Evolutionary conservation across 768 basidiomycete genomes (phyloP), one percentile per base, ranked within the genome.

Genomic region (Sarcodon sp.): DNA sequence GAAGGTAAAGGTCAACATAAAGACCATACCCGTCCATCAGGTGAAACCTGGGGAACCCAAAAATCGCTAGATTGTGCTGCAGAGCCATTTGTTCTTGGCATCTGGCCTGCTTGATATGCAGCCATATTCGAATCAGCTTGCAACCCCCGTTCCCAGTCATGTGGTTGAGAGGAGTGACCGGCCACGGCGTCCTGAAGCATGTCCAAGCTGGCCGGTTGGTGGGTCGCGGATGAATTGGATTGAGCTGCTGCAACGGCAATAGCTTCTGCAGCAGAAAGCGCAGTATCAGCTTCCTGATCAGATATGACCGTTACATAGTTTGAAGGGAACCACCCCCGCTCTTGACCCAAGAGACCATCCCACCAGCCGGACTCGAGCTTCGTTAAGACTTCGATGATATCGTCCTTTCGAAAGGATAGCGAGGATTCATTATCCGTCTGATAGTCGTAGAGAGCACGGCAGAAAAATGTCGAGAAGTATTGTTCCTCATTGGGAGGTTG

Each of bases 311-410:
- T 67, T 41, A 96, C 92, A 68, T 96, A 98, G 68, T 98, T 99
- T 55, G 87, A 89, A 16, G 94, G 94, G 65, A 99, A 94, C 90
- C 90, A 94, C 49, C 94, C 94, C 45, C 94, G 79, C 62, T 87
- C 83, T 47, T 88, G 86, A 44, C 81, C 79, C 16, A 96, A 72
- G 50, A 96, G 69, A 4, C 94, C 94, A 62, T 99, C 94, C 96
- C 93, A 97, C 94, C 94, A 99, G 12, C 94, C 94, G 4, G 87
- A 87, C 35, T 88, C 86, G 47, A 97, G 79, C 56, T 82, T 83
- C 9, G 85, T 87, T 47, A 94, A 73, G 51, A 98, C 90, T 63
- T 97, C 90, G 54, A 99, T 96, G 55, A 97, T 75, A 60, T 97
- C 92, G 53, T 82, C 85, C 55, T 76, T 79, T 52, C 63, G 71